Conservation (phyloP, 805 yeast genomes). For the Ogataea wickerhamii region DNA sequence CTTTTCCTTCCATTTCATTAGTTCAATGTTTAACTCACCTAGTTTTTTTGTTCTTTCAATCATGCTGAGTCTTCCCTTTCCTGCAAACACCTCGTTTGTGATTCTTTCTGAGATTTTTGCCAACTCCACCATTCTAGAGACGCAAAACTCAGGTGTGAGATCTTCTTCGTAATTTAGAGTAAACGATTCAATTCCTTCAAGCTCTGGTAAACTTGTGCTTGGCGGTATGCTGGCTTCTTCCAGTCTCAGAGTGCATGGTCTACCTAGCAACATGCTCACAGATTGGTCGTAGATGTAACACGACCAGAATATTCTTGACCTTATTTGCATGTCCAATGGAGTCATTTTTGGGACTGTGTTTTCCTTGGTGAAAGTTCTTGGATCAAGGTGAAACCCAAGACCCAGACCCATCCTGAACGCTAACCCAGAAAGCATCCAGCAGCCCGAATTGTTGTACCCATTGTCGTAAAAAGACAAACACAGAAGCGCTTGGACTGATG, state of each 20-base stretch:
- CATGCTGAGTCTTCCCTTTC: constrained; percentile 2
- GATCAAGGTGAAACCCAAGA: constrained; percentile 56
- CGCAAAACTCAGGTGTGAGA: constrained; percentile 2
- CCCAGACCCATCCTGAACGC: constrained; percentile 61
- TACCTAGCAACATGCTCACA: constrained; percentile 2
- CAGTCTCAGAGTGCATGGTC: constrained; percentile 1
- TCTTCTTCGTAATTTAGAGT: constrained; percentile 2
- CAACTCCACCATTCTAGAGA: constrained; percentile 3
- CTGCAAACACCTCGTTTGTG: constrained; percentile 5
- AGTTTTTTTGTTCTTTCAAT: constrained; percentile 3
- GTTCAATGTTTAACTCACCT: constrained; percentile 2
- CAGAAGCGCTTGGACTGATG: constrained; percentile 52
- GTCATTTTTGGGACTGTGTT: constrained; percentile 1
- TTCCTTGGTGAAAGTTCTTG: constrained; percentile 24
- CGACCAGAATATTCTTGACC: constrained; percentile 3
- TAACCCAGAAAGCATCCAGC: constrained; percentile 58
- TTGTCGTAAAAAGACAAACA: constrained; percentile 56
- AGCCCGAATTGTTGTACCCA: constrained; percentile 47
- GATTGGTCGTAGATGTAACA: constrained; percentile 4
- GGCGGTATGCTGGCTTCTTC: constrained; percentile 3
- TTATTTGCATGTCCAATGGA: constrained; percentile 3
- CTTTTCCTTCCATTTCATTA: constrained; percentile 3
- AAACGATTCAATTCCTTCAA: constrained; percentile 1
- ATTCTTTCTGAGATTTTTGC: constrained; percentile 3
- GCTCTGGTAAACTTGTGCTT: constrained; percentile 2